Conservation (phyloP, 2,329 filamentous ascomycete species). For the Ceratocystis colombiana region DNA sequence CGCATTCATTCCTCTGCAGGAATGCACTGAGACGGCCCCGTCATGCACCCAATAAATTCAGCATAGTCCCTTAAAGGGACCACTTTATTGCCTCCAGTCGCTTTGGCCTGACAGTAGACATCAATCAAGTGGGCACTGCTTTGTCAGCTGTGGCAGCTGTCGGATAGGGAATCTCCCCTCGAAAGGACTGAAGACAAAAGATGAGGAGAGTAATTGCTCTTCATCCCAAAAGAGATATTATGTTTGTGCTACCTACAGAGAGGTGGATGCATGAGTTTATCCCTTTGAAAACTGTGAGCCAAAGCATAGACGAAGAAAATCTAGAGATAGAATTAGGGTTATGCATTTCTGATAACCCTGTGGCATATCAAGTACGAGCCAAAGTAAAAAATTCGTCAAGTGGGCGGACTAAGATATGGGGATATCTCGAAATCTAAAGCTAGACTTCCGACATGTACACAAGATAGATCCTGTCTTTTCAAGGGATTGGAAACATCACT, state of each 20-base stretch:
- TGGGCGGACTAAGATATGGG: too few species aligned
- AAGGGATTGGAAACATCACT: not conserved
- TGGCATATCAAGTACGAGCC: too few species aligned
- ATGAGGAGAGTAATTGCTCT: not conserved
- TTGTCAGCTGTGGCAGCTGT: not conserved
- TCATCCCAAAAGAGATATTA: not conserved
- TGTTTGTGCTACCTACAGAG: not conserved
- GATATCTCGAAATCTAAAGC: too few species aligned
- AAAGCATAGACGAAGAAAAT: not conserved
- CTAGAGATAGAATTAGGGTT: not conserved
- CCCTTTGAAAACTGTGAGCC: not conserved
- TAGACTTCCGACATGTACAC: too few species aligned
- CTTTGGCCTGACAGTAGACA: not conserved
- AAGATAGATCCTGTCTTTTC: not conserved
- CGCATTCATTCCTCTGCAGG: constrained; percentile 3
- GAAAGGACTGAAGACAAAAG: not conserved
- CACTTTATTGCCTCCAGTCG: not conserved
- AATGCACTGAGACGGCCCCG: not conserved
- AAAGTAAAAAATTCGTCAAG: too few species aligned
- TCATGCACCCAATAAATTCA: not conserved
- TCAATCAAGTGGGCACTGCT: not conserved
- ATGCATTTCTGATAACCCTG: not conserved
- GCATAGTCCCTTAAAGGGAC: not conserved
- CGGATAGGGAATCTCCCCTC: not conserved
- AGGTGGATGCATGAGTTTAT: not conserved